Base-by-base conservation (phyloP, 2,329 filamentous ascomycete genomes). In the Basipetospora chlamydospora region DNA sequence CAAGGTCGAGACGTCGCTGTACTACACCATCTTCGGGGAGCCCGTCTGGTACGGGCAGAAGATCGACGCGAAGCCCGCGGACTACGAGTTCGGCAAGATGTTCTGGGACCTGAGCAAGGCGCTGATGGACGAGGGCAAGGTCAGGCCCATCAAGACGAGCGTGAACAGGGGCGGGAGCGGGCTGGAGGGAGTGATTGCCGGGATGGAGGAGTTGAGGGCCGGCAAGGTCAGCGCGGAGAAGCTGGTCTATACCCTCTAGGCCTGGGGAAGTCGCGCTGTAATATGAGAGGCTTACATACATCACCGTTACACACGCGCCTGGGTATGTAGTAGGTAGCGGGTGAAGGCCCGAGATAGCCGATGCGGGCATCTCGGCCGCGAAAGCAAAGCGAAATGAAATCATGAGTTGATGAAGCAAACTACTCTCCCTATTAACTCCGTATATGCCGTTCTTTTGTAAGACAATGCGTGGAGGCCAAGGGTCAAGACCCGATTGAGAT, bases 231-330 rank as follows among this genome's bases (percentile, higher is more conserved):
- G 58, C 37, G 61, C 54, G 6, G 51, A 53, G 15, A 66, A 66
- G 51, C 46, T 66, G 34, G 63, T 66, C 2, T 64, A 62, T 43
- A 60, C 56, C 35, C 18, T 60, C 41, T 60, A 29, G 33, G n/a
- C 10, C 10, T 16, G 16, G 16, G 10, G 25, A 30, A 5, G 20
- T 21, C n/a, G n/a, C n/a, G n/a, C n/a, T n/a, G 22, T 15, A 26
- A 13, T 26, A 11, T 18, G 33, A n/a, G n/a, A n/a, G n/a, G n/a
- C n/a, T n/a, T n/a, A n/a, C n/a, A n/a, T n/a, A n/a, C n/a, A n/a
- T n/a, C n/a, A n/a, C n/a, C n/a, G n/a, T n/a, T n/a, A n/a, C n/a
- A n/a, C n/a, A n/a, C n/a, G n/a, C n/a, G n/a, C n/a, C n/a, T n/a
- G n/a, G n/a, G n/a, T n/a, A n/a, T n/a, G n/a, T n/a, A n/a, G n/a